A percentile compares a stretch with the other conserved stretches of the same genome.
These are phyloP conservation scores for Chrysoporthe puriensis DNA, from an alignment of 2,329 filamentous ascomycete species.

Conservation along the genomic window DNA sequence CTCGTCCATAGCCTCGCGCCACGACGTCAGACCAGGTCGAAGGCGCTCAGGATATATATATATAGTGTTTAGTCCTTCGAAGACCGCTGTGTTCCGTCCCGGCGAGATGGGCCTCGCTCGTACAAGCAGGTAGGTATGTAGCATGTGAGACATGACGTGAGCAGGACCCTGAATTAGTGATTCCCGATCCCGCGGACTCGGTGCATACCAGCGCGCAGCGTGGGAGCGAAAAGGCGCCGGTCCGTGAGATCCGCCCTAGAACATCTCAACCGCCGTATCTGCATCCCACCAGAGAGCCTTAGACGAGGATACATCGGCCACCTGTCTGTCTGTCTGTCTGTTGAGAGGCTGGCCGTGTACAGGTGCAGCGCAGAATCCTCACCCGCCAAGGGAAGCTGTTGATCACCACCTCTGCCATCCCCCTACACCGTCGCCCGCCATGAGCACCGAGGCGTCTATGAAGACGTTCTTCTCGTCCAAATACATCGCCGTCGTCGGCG, in stretches of 20 bases:
- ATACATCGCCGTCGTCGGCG: conserved; percentile 86
- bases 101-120: conserved; percentile 1
- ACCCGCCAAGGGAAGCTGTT: too few species aligned
- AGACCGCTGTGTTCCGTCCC: conserved; percentile 6
- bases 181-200: neutral
- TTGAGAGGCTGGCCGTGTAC: too few species aligned
- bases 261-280: neutral
- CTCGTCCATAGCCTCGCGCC: too few species aligned
- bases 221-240: too few species aligned
- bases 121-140: neutral
- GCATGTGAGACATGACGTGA: conserved; percentile 12
- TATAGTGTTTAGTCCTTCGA: too few species aligned
- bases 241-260: too few species aligned
- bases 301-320: neutral
- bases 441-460: conserved; percentile 72
- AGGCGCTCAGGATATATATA: too few species aligned
- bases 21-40: too few species aligned
- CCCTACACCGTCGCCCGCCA: conserved; percentile 34
- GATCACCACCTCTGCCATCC: neutral
- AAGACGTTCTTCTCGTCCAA: conserved; percentile 80
- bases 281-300: neutral
- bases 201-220: neutral
- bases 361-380: too few species aligned
- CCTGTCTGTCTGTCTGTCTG: too few species aligned
- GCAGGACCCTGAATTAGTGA: conserved; percentile 14